Percentiles rank a stretch among this genome's conserved stretches.
Evolutionary conservation across 768 basidiomycete genomes (phyloP).

Genomic region (Lactarius deliciosus): DNA sequence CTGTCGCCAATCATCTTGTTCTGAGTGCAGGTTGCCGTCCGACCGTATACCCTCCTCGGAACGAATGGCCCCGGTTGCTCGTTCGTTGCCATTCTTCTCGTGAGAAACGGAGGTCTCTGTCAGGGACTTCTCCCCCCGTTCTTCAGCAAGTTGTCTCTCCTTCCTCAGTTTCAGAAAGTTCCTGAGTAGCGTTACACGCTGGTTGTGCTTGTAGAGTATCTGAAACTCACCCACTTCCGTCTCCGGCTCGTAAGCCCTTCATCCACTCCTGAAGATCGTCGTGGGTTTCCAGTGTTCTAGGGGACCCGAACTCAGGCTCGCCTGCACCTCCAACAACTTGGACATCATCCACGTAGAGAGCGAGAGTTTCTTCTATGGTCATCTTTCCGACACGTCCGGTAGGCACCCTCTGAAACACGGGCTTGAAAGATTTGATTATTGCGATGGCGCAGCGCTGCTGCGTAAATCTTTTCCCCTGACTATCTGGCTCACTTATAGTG

Average conservation of each 20-base stretch:
- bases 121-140: conserved; percentile 14
- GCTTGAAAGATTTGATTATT: conserved; percentile 49
- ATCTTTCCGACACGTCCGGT: conserved; percentile 40
- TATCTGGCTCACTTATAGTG: conserved; percentile 27
- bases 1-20: conserved; percentile 20
- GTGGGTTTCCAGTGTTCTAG: conserved; percentile 45
- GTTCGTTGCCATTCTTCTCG: background rate
- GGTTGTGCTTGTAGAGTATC: conserved; percentile 6
- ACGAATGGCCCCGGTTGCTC: background rate
- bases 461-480: conserved; percentile 40
- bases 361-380: conserved; percentile 44
- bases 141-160: conserved; percentile 31
- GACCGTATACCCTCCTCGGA: background rate
- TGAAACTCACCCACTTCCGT: conserved; percentile 58
- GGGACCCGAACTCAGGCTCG: conserved; percentile 52
- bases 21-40: background rate
- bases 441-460: conserved; percentile 49
- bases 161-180: conserved; percentile 50
- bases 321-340: conserved; percentile 44
- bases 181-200: conserved; percentile 32
- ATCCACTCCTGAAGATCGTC: conserved; percentile 51
- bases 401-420: conserved; percentile 55
- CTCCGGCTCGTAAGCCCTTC: conserved; percentile 52
- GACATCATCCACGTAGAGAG: conserved; percentile 53
- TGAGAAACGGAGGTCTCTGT: conserved; percentile 1